A percentile compares a stretch with the other conserved stretches of the same genome.
These are phyloP conservation scores for Ceratocystis albifundus DNA, from an alignment of 2,329 filamentous ascomycete species.

Conservation along the genomic window DNA sequence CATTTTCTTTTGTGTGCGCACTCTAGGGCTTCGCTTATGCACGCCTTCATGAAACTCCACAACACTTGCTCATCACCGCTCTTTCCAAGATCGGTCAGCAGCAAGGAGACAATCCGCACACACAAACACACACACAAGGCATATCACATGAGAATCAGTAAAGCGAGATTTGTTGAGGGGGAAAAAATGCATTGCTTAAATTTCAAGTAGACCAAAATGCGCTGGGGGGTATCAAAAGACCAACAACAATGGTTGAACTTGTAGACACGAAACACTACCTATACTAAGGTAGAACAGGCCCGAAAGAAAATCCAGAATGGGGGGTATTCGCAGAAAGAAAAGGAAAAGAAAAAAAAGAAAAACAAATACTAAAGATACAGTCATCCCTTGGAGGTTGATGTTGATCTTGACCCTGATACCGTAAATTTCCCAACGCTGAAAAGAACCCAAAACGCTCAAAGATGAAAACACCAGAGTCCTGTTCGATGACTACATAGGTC, in stretches of 20 bases:
- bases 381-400: background rate
- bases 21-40: slow-evolving; percentile 13
- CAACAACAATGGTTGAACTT: slow-evolving; percentile 13
- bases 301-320: background rate
- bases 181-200: slow-evolving; percentile 10
- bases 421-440: slow-evolving; percentile 8
- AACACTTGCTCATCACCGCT: background rate
- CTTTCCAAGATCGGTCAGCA: background rate
- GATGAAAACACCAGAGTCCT: slow-evolving; percentile 13
- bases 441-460: slow-evolving; percentile 9
- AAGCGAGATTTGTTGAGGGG: slow-evolving; percentile 5
- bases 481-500: background rate
- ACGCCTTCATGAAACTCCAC: background rate
- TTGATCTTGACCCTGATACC: slow-evolving; percentile 5
- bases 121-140: background rate
- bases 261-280: slow-evolving; percentile 17
- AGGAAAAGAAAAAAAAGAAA: slow-evolving; percentile 4
- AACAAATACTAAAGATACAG: slow-evolving; percentile 10
- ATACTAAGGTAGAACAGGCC: background rate
- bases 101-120: background rate
- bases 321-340: slow-evolving; percentile 13
- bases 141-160: background rate
- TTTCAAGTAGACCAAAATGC: slow-evolving; percentile 16
- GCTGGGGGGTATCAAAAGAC: slow-evolving; percentile 13
- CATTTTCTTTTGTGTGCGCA: background rate